Conservation (phyloP, 768 basidiomycete genomes). For the Favolaschia claudopus region DNA sequence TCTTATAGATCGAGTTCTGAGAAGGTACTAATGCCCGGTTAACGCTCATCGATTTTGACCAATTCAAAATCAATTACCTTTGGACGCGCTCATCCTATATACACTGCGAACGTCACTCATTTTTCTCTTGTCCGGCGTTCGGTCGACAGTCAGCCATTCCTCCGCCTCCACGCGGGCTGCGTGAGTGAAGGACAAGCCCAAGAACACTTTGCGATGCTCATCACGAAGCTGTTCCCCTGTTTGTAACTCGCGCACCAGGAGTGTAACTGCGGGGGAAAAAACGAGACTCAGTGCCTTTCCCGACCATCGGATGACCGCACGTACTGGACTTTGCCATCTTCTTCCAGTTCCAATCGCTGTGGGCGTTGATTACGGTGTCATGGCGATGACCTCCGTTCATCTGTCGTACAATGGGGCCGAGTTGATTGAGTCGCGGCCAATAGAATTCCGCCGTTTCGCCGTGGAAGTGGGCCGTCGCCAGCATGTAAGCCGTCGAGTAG, state of each 20-base stretch:
- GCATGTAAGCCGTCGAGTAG: constrained; percentile 19
- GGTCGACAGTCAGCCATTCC: not conserved
- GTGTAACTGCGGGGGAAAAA: not conserved
- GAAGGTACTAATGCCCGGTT: not conserved
- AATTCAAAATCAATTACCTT: not conserved
- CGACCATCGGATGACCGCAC: not conserved
- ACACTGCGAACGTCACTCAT: not conserved
- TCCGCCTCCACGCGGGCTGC: not conserved
- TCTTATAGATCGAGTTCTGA: not conserved
- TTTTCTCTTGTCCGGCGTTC: not conserved
- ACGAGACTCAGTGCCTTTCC: not conserved
- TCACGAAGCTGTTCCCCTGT: not conserved
- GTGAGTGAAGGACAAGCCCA: not conserved
- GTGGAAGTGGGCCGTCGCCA: constrained; percentile 25
- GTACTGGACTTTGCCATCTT: constrained; percentile 1
- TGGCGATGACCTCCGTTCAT: constrained; percentile 27
- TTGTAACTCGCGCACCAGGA: not conserved
- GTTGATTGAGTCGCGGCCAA: constrained; percentile 29
- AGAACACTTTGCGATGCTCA: not conserved
- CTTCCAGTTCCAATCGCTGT: constrained; percentile 25
- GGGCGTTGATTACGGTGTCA: constrained; percentile 25
- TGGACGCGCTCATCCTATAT: not conserved
- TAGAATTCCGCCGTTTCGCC: constrained; percentile 30
- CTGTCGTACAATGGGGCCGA: constrained; percentile 21
- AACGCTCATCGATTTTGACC: not conserved